Base-by-base conservation (phyloP, 2,329 filamentous ascomycete species). In the Gnomoniopsis sp. region DNA sequence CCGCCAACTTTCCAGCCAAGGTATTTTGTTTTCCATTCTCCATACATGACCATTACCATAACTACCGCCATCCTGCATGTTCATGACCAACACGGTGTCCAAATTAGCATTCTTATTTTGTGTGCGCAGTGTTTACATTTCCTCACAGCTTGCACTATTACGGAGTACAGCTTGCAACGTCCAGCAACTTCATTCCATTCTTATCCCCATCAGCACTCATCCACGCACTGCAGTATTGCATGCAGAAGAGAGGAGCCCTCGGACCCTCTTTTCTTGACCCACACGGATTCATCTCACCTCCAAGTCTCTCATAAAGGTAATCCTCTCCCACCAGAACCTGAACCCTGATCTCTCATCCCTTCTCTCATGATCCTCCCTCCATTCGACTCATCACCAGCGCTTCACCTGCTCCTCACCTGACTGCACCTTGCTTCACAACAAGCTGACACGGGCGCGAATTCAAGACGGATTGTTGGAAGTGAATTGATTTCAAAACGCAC, bases 281-380 rank as follows among this genome's bases (percentile, higher is more conserved):
- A 38, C 36, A n/a, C 11, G 36, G 14, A 38, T n/a, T 14, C 36
- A n/a, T 3, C 3, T 38, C 36, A 38, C 36, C 36, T 30, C 26
- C 26, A 30, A 30, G 26, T 30, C 38, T 30, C 38, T 44, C 41
- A 44, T 44, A 44, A 44, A n/a, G n/a, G 17, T 10, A 21, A 7
- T 6, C 15, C 11, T 11, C 17, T 44, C 41, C 38, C 49, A 19
- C 52, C 47, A 44, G 52, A 26, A 47, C 53, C 57, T 46, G 53
- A 54, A 52, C 61, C 33, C n/a, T 30, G 19, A 14, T 7, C 55
- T n/a, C 15, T 44, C 23, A 22, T 67, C 65, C 48, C 34, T 43
- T 43, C 33, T 38, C n/a, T 19, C 19, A 53, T 22, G 8, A 26
- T 22, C 11, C 3, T 34, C 14, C 36, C 38, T 14, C 33, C 21